Base-by-base conservation (phyloP, 306 rosid species). In the Ormosia semicastrata region DNA sequence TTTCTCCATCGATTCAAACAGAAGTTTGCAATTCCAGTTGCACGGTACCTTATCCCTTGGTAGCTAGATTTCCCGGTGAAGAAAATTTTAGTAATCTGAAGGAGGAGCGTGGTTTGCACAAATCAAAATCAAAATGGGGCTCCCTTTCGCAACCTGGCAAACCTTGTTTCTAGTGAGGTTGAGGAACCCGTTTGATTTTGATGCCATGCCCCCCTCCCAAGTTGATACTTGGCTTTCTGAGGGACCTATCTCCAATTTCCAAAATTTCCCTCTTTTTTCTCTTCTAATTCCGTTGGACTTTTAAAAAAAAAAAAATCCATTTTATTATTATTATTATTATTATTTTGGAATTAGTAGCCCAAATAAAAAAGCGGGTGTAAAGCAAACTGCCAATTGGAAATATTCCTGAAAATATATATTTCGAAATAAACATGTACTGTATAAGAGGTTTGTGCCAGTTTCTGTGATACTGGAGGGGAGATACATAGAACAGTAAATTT, bases 81-180 rank as follows among this genome's bases (percentile, higher is more conserved):
- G 74, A 68, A 46, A 29, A 29, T 29, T 68, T 68, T 68, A 68
- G 74, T 68, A 68, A 68, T 68, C 74, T 44, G 58, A 68, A 44
- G 57, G 50, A 4, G 74, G 74, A 44, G 54, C 37, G 12, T 9
- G 54, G 13, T 24, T 18, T 11, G 1, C 3, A 40, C 3, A 12
- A 66, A 66, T 66, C 33, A 37, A 67, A 40, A 41, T 69, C 3
- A 3, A 47, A 70, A 30, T 6, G 41, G 41, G 18, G 75, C 75
- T 70, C 75, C 75, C 75, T 70, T 56, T 46, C 10, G 60, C 60
- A 54, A 17, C 60, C 4, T 10, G 32, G 50, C 1, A 29, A 13
- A 29, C 36, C 36, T 37, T 7, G 49, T 4, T 14, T 29, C 3
- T 46, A 3, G 18, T 9, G 43, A 70, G 75, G 75, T 70, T 47